phyloP scores from a whole-genome alignment of 306 rosid species.

The Chamaecrista fasciculata region DNA sequence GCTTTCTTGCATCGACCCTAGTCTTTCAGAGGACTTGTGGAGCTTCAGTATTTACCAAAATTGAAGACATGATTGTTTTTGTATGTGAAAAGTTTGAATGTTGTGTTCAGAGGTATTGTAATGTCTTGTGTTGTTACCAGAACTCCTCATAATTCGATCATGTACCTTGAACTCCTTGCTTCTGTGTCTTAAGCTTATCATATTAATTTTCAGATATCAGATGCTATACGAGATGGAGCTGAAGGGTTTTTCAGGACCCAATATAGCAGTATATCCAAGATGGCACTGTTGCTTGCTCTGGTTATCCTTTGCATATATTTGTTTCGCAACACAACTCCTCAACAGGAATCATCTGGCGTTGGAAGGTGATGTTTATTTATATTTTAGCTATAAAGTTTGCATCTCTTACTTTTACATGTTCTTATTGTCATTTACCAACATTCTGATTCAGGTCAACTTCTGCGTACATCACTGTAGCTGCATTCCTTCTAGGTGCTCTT shows the following conservation, averaged over 20 bases:
- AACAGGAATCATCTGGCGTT: conserved; percentile 84
- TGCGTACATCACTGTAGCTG: conserved; percentile 88
- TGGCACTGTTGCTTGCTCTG: conserved; percentile 82
- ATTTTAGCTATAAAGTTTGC: background rate
- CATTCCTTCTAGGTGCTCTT: conserved; percentile 94
- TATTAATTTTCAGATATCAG: conserved; percentile 74
- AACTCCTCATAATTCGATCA: conserved; percentile 13
- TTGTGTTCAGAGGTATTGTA: background rate
- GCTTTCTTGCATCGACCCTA: background rate
- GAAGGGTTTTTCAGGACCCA: conserved; percentile 99
- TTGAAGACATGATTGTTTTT: conserved; percentile 3
- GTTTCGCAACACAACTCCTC: conserved; percentile 85
- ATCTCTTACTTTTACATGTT: conserved; percentile 19
- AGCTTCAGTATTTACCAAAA: conserved; percentile 6
- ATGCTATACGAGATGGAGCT: conserved; percentile 99
- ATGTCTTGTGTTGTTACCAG: conserved; percentile 16
- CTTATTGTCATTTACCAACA: conserved; percentile 28
- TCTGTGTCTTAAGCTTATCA: conserved; percentile 40
- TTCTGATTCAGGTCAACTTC: conserved; percentile 74
- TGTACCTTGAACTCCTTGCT: conserved; percentile 21
- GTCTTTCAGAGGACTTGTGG: conserved; percentile 16
- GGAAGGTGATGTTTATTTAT: conserved; percentile 67
- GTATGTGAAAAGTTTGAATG: conserved; percentile 2
- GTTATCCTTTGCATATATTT: conserved; percentile 86
- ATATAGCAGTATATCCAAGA: conserved; percentile 94